phyloP scores from a whole-genome alignment of 2,329 filamentous ascomycete species.

The Aotearoamyces nothofagi region DNA sequence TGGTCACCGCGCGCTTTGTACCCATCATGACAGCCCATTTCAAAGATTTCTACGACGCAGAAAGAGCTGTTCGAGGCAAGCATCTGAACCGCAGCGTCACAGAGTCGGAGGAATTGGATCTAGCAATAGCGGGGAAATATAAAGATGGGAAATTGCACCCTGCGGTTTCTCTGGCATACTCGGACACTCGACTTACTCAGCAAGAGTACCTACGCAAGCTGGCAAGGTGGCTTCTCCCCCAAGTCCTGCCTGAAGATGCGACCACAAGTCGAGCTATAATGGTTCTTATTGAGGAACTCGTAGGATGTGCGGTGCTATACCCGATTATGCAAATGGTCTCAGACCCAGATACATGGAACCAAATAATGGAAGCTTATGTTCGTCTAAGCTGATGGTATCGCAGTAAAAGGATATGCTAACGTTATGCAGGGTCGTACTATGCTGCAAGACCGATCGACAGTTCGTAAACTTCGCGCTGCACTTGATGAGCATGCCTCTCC shows the following conservation, averaged over 20 bases:
- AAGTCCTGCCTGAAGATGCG: slow-evolving; percentile 57
- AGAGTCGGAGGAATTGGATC: slow-evolving; percentile 88
- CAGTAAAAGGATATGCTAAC: slow-evolving; percentile 8
- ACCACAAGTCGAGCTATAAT: slow-evolving; percentile 68
- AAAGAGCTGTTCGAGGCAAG: slow-evolving; percentile 71
- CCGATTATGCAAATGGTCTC: slow-evolving; percentile 68
- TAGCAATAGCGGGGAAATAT: slow-evolving; percentile 92
- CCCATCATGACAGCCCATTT: slow-evolving; percentile 83
- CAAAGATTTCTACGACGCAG: slow-evolving; percentile 80
- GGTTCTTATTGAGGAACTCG: slow-evolving; percentile 72
- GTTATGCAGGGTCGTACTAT: slow-evolving; percentile 53
- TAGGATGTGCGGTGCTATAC: slow-evolving; percentile 80
- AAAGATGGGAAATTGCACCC: slow-evolving; percentile 76
- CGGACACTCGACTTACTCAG: slow-evolving; percentile 71
- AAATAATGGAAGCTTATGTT: slow-evolving; percentile 76
- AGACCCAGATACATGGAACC: slow-evolving; percentile 96
- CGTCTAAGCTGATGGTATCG: slow-evolving; percentile 9
- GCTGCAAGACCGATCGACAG: slow-evolving; percentile 89
- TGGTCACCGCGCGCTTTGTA: slow-evolving; percentile 67
- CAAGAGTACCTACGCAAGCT: slow-evolving; percentile 76
- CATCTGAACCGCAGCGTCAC: slow-evolving; percentile 83
- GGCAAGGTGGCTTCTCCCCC: slow-evolving; percentile 56
- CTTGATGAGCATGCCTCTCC: slow-evolving; percentile 87
- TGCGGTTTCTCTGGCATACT: slow-evolving; percentile 68
- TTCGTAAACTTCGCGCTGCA: slow-evolving; percentile 79